A percentile compares a stretch with the other conserved stretches of the same genome.
These are phyloP conservation scores for Borovskyia barvae DNA, from an alignment of 208 protist species.

Conservation along the genomic window DNA sequence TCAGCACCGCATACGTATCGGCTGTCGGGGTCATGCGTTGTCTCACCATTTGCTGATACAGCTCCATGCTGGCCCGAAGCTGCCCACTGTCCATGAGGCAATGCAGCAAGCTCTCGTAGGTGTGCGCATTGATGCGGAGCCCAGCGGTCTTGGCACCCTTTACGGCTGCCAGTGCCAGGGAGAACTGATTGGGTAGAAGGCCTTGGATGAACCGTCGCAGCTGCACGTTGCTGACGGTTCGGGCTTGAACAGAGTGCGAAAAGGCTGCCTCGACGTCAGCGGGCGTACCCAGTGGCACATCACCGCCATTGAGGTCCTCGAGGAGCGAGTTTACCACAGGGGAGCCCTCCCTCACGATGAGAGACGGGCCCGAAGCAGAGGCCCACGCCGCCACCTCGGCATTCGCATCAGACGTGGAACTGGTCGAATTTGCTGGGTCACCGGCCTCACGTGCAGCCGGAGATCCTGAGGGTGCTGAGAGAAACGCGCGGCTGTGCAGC, in stretches of 20 bases:
- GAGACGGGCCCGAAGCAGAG: too few relatives aligned
- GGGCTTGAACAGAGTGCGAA: conserved; percentile 55
- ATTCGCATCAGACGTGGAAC: too few relatives aligned
- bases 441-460: too few relatives aligned
- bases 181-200: conserved; percentile 45
- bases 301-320: background rate
- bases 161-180: conserved; percentile 59
- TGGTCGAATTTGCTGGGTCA: too few relatives aligned
- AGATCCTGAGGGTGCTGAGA: too few relatives aligned
- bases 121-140: conserved; percentile 49
- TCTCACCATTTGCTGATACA: conserved; percentile 67
- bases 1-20: conserved; percentile 68
- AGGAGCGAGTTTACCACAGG: too few relatives aligned
- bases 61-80: conserved; percentile 74
- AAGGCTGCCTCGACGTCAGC: conserved; percentile 66
- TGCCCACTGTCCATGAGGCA: conserved; percentile 67
- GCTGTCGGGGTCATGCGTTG: conserved; percentile 61
- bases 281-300: conserved; percentile 25
- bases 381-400: too few relatives aligned
- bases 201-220: conserved; percentile 69
- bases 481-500: too few relatives aligned
- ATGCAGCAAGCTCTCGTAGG: conserved; percentile 66
- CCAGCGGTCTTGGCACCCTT: conserved; percentile 57
- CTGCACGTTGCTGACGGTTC: conserved; percentile 79
- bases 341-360: too few relatives aligned